Percentiles rank a stretch among this genome's conserved stretches.
These are phyloP conservation scores for Fusarium chaquense DNA, from an alignment of 2,329 filamentous ascomycete species.

Conservation along the genomic window DNA sequence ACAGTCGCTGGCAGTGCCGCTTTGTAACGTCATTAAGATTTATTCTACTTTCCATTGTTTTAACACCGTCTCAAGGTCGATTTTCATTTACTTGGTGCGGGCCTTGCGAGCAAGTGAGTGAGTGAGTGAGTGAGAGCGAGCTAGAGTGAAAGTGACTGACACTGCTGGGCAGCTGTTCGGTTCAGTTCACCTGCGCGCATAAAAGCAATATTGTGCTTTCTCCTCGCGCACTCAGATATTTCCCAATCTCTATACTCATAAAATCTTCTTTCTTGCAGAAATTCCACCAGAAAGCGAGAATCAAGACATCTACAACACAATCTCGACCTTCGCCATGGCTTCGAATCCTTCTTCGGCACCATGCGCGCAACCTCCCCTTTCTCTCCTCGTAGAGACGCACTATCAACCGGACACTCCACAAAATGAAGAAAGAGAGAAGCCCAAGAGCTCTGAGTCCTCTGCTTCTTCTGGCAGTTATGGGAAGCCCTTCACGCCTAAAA, in stretches of 20 bases:
- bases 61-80: not conserved
- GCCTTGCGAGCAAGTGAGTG: not conserved
- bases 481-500: slow-evolving; percentile 6
- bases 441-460: not conserved
- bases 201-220: not conserved
- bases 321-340: slow-evolving; percentile 6
- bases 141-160: slow-evolving; percentile 3
- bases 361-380: slow-evolving; percentile 29
- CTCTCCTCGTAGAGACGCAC: slow-evolving; percentile 33
- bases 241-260: not conserved
- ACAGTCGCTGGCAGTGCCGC: not conserved
- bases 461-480: not conserved
- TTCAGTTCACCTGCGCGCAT: slow-evolving; percentile 2
- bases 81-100: not conserved
- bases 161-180: slow-evolving; percentile 10
- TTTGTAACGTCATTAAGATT: not conserved
- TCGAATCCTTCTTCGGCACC: slow-evolving; percentile 14
- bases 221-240: not conserved
- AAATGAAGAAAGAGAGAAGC: not conserved
- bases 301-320: not conserved
- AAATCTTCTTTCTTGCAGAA: not conserved
- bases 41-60: not conserved
- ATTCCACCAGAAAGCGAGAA: not conserved
- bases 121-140: not conserved
- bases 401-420: not conserved